A percentile compares a stretch with the other conserved stretches of the same genome.
phyloP scores from a whole-genome alignment of 2,329 filamentous ascomycete species.

The Pseudocercospora fijiensis region DNA sequence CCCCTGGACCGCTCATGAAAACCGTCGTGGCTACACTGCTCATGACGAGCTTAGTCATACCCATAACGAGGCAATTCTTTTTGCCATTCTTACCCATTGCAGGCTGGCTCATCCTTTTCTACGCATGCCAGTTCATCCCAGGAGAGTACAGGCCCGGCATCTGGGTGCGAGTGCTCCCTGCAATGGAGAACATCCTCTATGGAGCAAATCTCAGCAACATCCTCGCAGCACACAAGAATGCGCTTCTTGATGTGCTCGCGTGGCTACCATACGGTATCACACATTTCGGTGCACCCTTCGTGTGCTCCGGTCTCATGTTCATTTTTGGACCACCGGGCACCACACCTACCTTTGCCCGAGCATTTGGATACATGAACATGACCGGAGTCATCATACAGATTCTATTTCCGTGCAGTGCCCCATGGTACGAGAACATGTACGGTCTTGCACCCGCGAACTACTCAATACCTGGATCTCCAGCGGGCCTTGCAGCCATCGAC shows the following conservation, averaged over 20 bases:
- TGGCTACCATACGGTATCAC: constrained; percentile 92
- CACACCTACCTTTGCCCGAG: constrained; percentile 77
- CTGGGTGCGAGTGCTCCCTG: constrained; percentile 91
- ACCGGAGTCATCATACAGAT: constrained; percentile 84
- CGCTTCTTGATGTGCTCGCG: constrained; percentile 79
- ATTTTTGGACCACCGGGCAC: constrained; percentile 84
- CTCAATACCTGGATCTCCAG: constrained; percentile 83
- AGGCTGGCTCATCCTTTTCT: constrained; percentile 87
- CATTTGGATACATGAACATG: constrained; percentile 91
- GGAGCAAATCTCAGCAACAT: constrained; percentile 96
- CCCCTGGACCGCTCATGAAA: constrained; percentile 75
- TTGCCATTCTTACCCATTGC: constrained; percentile 82
- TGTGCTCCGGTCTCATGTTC: constrained; percentile 78
- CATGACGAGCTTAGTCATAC: constrained; percentile 71
- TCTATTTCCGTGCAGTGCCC: constrained; percentile 87
- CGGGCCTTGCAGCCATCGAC: constrained; percentile 85
- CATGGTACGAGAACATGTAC: constrained; percentile 95
- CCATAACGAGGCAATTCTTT: constrained; percentile 86
- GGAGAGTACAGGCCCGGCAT: constrained; percentile 86
- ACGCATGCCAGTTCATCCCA: constrained; percentile 87
- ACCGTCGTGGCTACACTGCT: constrained; percentile 67
- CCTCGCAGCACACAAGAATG: constrained; percentile 82
- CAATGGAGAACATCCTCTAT: constrained; percentile 93
- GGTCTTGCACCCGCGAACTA: constrained; percentile 90
- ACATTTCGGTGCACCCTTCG: constrained; percentile 81